Evolutionary conservation across 2,329 filamentous ascomycete species (phyloP), one percentile per base, ranked within the genome.

Genomic region (Aspergillus ruber): DNA sequence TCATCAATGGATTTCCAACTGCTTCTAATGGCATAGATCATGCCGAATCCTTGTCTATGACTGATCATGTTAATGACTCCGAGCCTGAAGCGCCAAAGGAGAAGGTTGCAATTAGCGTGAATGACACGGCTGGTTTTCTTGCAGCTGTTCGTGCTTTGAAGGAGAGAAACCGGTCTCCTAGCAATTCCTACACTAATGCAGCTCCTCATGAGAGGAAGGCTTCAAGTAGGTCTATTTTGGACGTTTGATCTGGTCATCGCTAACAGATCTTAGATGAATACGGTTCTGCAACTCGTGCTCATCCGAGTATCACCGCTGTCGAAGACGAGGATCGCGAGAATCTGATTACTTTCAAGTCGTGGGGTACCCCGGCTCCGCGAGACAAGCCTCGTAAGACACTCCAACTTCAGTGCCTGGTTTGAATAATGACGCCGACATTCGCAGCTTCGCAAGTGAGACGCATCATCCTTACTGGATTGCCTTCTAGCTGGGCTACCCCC

Each of bases 381-480:
- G 50, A 57, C 44, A 58, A 56, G 47, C 58, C 63, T 23, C 53
- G 62, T 66, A 62, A 41, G 46, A 40, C 33, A 6, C 17, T 25
- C 20, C 12, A 32, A 33, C 18, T 18, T 43, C 39, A 36, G 36
- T 15, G 46, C 3, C 40, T 8, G 21, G n/a, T 33, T 13, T 17
- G 6, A 41, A 18, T 18, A 40, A 38, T 42, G 13, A 21, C 44
- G 43, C 21, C 49, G 23, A 27, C 9, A 15, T 44, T 44, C 12
- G 4, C n/a, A 63, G 60, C 59, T 33, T 49, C 57, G 39, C 55
- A 54, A 27, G 52, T 56, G 42, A 59, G 68, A 25, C 65, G 59
- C 3, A 53, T 71, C 20, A 52, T 69, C 8, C 58, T 73, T 43
- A 61, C 55, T 15, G 55, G 59, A n/a, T 58, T 73, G n/a, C 70